Evolutionary conservation across 495 filamentous ascomycete species (phyloP).

Genomic region (Achaetomiella virescens): DNA sequence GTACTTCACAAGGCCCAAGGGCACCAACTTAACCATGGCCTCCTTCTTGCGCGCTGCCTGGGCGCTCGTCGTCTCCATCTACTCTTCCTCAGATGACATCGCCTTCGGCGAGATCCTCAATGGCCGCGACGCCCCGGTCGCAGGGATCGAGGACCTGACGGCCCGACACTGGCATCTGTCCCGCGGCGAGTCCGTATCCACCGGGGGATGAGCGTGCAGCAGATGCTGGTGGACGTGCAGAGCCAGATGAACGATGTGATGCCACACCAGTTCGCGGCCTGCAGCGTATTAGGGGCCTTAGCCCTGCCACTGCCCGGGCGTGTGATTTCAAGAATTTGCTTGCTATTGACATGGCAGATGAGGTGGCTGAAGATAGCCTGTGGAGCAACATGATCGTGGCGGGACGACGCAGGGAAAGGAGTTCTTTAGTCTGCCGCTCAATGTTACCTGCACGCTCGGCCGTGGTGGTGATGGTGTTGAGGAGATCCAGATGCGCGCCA

Average conservation of each 20-base stretch:
- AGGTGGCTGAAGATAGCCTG: slow-evolving; percentile 13
- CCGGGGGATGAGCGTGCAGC: slow-evolving; percentile 18
- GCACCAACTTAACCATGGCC: slow-evolving; percentile 21
- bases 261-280: slow-evolving; percentile 56
- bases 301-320: slow-evolving; percentile 45
- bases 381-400: slow-evolving; percentile 18
- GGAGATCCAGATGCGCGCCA: slow-evolving; percentile 18
- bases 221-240: slow-evolving; percentile 43
- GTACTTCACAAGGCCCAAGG: slow-evolving; percentile 10
- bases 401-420: slow-evolving; percentile 19
- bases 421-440: slow-evolving; percentile 24
- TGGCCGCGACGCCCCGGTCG: slow-evolving; percentile 42
- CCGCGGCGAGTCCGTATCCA: slow-evolving; percentile 46
- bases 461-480: not conserved
- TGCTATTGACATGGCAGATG: slow-evolving; percentile 43
- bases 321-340: slow-evolving; percentile 57
- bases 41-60: slow-evolving; percentile 36
- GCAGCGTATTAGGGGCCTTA: slow-evolving; percentile 52
- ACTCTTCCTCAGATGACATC: slow-evolving; percentile 30
- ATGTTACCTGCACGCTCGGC: slow-evolving; percentile 19
- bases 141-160: slow-evolving; percentile 42
- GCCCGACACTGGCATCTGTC: slow-evolving; percentile 53
- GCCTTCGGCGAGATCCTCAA: slow-evolving; percentile 51
- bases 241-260: slow-evolving; percentile 41
- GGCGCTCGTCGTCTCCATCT: slow-evolving; percentile 30